phyloP scores from a whole-genome alignment of 192 early-diverging fungal species.

The Entophlyctis helioformis region DNA sequence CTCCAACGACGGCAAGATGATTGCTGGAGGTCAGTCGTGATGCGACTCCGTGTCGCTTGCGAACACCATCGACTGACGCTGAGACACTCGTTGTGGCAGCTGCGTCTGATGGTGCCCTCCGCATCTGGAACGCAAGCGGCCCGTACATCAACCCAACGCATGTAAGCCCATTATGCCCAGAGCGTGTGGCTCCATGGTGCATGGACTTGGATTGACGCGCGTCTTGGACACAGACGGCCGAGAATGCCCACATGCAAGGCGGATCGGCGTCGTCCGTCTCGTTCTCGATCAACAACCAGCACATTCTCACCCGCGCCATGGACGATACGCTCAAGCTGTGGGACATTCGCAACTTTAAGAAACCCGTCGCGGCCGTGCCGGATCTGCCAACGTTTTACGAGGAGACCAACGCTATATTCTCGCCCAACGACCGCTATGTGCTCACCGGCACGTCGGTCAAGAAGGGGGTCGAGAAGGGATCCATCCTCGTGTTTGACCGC shows the following conservation, averaged over 20 bases:
- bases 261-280: constrained; percentile 57
- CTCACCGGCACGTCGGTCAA: constrained; percentile 66
- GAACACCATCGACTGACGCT: background rate
- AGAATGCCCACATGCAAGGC: constrained; percentile 56
- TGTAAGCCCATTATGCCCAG: constrained; percentile 22
- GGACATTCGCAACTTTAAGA: constrained; percentile 70
- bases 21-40: constrained; percentile 44
- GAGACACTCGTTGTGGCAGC: constrained; percentile 23
- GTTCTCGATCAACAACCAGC: constrained; percentile 53
- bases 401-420: constrained; percentile 71
- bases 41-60: background rate
- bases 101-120: constrained; percentile 61
- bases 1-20: constrained; percentile 55
- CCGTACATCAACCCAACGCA: constrained; percentile 50
- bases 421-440: constrained; percentile 66
- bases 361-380: constrained; percentile 40
- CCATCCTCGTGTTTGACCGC: constrained; percentile 53
- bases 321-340: constrained; percentile 90
- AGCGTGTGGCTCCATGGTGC: background rate
- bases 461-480: constrained; percentile 53
- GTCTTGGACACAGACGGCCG: constrained; percentile 26
- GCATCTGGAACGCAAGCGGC: constrained; percentile 62
- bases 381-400: constrained; percentile 54
- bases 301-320: constrained; percentile 64
- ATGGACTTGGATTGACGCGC: background rate